These are phyloP conservation scores for Trichoderma gamsii DNA, from an alignment of 495 filamentous ascomycete genomes.

Conservation along the genomic window DNA sequence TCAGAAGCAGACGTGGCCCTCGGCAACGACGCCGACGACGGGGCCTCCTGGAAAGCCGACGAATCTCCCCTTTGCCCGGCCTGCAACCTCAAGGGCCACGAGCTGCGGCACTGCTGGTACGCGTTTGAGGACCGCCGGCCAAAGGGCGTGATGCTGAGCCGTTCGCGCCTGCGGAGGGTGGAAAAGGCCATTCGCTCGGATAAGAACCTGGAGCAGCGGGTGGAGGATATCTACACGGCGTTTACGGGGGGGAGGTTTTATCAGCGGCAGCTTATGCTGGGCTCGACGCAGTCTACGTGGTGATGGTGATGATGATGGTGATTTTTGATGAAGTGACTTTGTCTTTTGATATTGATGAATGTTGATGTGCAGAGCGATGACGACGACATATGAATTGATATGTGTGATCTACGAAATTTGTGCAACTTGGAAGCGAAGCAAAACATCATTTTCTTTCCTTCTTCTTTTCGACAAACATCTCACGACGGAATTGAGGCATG, in stretches of 20 bases:
- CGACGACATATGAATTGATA: background rate
- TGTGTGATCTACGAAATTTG: background rate
- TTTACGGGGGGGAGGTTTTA: slow-evolving; percentile 5
- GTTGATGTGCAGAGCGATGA: too few species aligned
- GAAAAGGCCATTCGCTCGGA: background rate
- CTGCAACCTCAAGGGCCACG: slow-evolving; percentile 1
- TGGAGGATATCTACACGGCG: slow-evolving; percentile 4
- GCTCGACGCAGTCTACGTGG: slow-evolving; percentile 4
- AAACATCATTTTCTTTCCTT: background rate
- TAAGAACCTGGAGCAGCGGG: slow-evolving; percentile 5
- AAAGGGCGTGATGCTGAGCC: slow-evolving; percentile 1
- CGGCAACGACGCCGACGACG: background rate
- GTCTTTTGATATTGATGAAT: background rate
- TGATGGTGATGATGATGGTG: too few species aligned
- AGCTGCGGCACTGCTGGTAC: slow-evolving; percentile 11
- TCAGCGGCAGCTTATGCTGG: slow-evolving; percentile 2
- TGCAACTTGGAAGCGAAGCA: background rate
- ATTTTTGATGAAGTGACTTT: background rate
- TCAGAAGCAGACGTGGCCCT: background rate
- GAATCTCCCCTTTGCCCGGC: background rate
- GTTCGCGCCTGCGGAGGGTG: background rate
- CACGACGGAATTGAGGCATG: too few species aligned
- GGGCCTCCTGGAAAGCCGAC: background rate
- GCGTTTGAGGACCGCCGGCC: background rate
- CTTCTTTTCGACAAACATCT: background rate